phyloP scores from a whole-genome alignment of 2,329 filamentous ascomycete genomes.

The Beauveria sp. region DNA sequence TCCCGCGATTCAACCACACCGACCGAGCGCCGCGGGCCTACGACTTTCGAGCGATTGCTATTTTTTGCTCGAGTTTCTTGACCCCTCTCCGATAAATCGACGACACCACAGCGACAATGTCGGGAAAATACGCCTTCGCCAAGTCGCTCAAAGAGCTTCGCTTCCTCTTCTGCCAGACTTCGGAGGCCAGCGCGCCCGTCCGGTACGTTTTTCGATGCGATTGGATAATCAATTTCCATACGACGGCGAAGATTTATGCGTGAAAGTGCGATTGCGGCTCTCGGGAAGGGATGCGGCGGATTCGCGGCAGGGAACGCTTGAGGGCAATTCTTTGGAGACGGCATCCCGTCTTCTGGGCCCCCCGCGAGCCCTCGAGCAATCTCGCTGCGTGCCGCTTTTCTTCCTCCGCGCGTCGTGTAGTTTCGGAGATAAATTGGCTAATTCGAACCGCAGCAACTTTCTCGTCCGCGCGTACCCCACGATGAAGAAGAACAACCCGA shows the following conservation, averaged over 20 bases:
- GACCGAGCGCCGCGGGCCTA: not conserved
- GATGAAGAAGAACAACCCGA: constrained; percentile 99
- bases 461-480: constrained; percentile 86
- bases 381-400: not conserved
- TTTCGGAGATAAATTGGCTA: constrained; percentile 5
- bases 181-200: constrained; percentile 79
- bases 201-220: constrained; percentile 49
- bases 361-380: no score
- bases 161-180: constrained; percentile 95
- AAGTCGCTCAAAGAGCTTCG: constrained; percentile 88
- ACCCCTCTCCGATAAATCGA: not conserved
- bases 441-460: constrained; percentile 56
- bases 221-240: not conserved
- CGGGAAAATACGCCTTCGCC: constrained; percentile 85
- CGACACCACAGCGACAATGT: constrained; percentile 51
- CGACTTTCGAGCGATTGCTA: not conserved
- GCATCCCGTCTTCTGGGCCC: not conserved
- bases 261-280: not conserved
- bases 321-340: not conserved
- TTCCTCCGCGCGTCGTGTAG: not conserved
- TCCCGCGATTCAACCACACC: not conserved
- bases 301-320: not conserved
- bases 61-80: not conserved
- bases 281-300: not conserved
- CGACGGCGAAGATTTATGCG: not conserved